These are phyloP conservation scores for Harrya chromipes DNA, from an alignment of 768 basidiomycete genomes.

Conservation along the genomic window DNA sequence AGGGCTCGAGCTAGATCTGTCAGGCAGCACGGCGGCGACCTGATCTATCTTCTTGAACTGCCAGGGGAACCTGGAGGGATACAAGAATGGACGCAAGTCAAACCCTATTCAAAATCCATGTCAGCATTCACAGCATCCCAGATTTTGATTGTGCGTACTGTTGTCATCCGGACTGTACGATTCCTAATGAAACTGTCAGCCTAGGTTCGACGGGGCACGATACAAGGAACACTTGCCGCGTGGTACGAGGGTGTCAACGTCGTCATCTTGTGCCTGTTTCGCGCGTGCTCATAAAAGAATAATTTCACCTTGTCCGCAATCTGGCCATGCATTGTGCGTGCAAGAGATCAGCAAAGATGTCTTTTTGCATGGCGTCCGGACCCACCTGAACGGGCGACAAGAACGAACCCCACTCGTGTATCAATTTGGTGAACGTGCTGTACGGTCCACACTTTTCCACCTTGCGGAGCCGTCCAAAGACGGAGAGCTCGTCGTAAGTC, in stretches of 20 bases:
- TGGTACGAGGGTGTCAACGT: slow-evolving; percentile 92
- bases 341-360: slow-evolving; percentile 25
- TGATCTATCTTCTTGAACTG: slow-evolving; percentile 96
- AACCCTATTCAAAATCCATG: slow-evolving; percentile 55
- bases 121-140: background rate
- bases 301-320: slow-evolving; percentile 96
- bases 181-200: slow-evolving; percentile 50
- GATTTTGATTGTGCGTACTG: slow-evolving; percentile 47
- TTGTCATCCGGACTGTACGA: slow-evolving; percentile 97
- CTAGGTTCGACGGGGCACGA: background rate
- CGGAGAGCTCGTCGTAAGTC: slow-evolving; percentile 96
- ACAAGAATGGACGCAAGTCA: slow-evolving; percentile 94
- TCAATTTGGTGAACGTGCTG: slow-evolving; percentile 93
- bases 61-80: slow-evolving; percentile 92
- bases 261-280: slow-evolving; percentile 99
- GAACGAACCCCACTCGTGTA: slow-evolving; percentile 88
- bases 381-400: slow-evolving; percentile 80
- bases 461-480: slow-evolving; percentile 91
- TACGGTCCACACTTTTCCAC: slow-evolving; percentile 98
- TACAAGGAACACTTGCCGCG: slow-evolving; percentile 54
- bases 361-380: no score
- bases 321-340: slow-evolving; percentile 30
- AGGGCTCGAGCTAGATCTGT: slow-evolving; percentile 47
- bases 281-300: slow-evolving; percentile 95
- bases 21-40: slow-evolving; percentile 71